Conservation (phyloP, 2,329 filamentous ascomycete genomes). For the Cercospora sp. region DNA sequence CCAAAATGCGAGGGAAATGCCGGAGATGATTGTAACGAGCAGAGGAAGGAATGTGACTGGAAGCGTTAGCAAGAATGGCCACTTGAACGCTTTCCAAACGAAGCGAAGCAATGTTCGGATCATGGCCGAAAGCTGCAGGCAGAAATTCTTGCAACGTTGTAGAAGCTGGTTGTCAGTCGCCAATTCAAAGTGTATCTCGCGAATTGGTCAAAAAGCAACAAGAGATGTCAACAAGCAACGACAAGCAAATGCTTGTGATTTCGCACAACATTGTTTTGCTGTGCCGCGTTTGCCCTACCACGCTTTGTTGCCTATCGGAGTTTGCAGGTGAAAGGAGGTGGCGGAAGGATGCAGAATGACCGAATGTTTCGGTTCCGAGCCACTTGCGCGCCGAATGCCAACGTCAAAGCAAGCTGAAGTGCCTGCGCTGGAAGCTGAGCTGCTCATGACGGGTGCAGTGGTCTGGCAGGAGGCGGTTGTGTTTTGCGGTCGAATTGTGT, state of each 20-base stretch:
- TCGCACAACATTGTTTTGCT: background rate
- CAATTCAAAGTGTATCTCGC: background rate
- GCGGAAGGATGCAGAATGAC: conserved; percentile 9
- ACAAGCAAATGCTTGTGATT: background rate
- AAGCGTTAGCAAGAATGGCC: conserved; percentile 23
- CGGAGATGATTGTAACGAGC: conserved; percentile 12
- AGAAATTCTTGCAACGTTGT: background rate
- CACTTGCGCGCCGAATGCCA: background rate
- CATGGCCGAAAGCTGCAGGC: background rate
- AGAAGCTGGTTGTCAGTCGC: background rate
- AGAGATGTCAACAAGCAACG: background rate
- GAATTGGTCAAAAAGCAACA: background rate
- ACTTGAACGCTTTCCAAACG: conserved; percentile 23
- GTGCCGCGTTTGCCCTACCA: background rate
- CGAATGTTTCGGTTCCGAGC: conserved; percentile 16
- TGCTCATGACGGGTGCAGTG: background rate
- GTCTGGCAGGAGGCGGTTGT: background rate
- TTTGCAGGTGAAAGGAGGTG: conserved; percentile 9
- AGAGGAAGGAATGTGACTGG: conserved; percentile 22
- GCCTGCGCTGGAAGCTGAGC: background rate
- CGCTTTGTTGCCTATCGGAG: background rate
- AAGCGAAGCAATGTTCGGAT: conserved; percentile 2
- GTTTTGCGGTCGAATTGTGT: background rate
- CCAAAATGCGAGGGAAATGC: conserved; percentile 19
- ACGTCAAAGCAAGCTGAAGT: background rate